phyloP scores from a whole-genome alignment of 2,329 filamentous ascomycete genomes.

The Nectriaceae sp. region DNA sequence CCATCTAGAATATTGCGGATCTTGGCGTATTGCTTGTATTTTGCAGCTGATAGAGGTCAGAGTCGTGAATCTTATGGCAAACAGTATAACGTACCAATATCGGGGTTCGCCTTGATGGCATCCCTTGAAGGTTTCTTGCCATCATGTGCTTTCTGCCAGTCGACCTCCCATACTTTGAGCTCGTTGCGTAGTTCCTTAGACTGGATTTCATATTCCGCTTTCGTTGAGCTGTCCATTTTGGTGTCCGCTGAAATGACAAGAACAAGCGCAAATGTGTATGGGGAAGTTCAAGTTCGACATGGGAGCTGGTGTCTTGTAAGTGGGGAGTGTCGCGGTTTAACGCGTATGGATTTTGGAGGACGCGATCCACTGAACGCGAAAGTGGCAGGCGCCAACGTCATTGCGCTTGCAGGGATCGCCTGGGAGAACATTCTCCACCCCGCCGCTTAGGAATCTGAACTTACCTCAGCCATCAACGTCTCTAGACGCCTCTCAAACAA shows the following conservation, averaged over 20 bases:
- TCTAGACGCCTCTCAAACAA: too few species aligned
- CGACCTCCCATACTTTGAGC: constrained; percentile 73
- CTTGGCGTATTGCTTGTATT: constrained; percentile 77
- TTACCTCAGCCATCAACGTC: too few species aligned
- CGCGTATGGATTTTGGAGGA: constrained; percentile 19
- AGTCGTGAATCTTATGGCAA: constrained; percentile 1
- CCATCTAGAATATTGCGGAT: constrained; percentile 60
- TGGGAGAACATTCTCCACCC: background rate
- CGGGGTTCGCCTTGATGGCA: constrained; percentile 74
- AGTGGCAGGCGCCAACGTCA: background rate
- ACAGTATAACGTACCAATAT: constrained; percentile 59
- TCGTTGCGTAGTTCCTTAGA: constrained; percentile 63
- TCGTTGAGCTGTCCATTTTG: constrained; percentile 50
- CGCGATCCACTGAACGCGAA: constrained; percentile 27
- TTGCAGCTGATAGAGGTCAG: constrained; percentile 53
- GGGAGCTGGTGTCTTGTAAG: constrained; percentile 5
- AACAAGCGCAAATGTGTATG: background rate
- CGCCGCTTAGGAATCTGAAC: too few species aligned
- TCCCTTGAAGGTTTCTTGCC: constrained; percentile 70
- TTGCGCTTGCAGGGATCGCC: constrained; percentile 9
- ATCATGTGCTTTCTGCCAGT: constrained; percentile 62
- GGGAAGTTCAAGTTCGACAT: background rate
- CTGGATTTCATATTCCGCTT: constrained; percentile 48
- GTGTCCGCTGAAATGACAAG: background rate
- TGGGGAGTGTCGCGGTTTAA: constrained; percentile 19